A percentile compares a stretch with the other conserved stretches of the same genome.
Conservation (phyloP, 2,329 filamentous ascomycete species). For the Venturia carpophila region DNA sequence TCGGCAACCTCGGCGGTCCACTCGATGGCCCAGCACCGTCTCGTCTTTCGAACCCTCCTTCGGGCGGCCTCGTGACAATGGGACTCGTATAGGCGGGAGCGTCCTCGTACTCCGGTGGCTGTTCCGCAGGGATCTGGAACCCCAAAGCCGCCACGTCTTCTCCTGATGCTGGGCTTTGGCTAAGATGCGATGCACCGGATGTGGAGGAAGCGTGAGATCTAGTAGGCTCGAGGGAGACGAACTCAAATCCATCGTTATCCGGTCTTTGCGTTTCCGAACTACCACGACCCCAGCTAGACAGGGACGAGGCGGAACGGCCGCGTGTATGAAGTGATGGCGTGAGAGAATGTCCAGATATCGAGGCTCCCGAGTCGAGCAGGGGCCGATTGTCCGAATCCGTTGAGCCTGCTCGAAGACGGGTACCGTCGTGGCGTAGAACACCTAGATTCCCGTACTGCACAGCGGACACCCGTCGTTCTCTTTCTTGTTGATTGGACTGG, state of each 20-base stretch:
- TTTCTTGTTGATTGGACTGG: slow-evolving; percentile 46
- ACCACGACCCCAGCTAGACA: slow-evolving; percentile 31
- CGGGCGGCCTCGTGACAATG: slow-evolving; percentile 21
- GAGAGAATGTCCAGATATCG: slow-evolving; percentile 40
- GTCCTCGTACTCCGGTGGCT: slow-evolving; percentile 35
- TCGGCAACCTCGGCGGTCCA: slow-evolving; percentile 14
- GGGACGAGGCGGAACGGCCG: slow-evolving; percentile 37
- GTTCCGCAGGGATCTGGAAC: slow-evolving; percentile 24
- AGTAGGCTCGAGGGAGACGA: slow-evolving; percentile 32
- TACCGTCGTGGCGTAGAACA: slow-evolving; percentile 69
- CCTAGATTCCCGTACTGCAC: slow-evolving; percentile 72
- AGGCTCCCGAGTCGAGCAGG: slow-evolving; percentile 63
- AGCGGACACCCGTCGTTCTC: slow-evolving; percentile 62
- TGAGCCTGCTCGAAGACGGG: slow-evolving; percentile 64
- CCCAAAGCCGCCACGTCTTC: slow-evolving; percentile 21
- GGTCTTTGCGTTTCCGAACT: slow-evolving; percentile 27
- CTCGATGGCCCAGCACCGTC: neutral
- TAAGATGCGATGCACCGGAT: slow-evolving; percentile 18
- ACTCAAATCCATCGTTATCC: slow-evolving; percentile 35
- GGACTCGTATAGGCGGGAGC: slow-evolving; percentile 44
- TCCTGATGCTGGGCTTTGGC: slow-evolving; percentile 20
- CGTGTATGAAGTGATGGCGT: slow-evolving; percentile 31
- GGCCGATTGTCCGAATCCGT: slow-evolving; percentile 64
- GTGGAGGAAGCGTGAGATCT: slow-evolving; percentile 23
- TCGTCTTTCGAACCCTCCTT: neutral